Conservation (phyloP, 2,329 filamentous ascomycete species). For the Epicoccum sorghinum region DNA sequence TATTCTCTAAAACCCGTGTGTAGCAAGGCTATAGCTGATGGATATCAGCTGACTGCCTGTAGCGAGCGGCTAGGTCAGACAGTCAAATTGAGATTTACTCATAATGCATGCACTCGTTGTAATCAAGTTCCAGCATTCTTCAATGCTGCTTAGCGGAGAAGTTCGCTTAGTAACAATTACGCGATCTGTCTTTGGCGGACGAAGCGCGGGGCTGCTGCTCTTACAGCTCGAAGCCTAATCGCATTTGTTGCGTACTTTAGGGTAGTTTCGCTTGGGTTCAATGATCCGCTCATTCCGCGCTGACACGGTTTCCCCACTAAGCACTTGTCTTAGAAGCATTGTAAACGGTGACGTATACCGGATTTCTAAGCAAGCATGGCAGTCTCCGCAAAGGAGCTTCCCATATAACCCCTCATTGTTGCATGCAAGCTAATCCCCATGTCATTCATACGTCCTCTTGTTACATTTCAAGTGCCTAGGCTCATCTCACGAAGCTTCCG, state of each 20-base stretch:
- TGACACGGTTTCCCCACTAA: neutral
- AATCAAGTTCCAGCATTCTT: too few relatives aligned
- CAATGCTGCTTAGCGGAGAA: too few relatives aligned
- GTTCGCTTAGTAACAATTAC: too few relatives aligned
- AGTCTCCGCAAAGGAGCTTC: neutral
- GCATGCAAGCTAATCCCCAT: slow-evolving; percentile 21
- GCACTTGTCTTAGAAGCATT: neutral
- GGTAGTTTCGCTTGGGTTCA: too few relatives aligned
- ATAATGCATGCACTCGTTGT: too few relatives aligned
- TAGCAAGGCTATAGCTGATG: too few relatives aligned
- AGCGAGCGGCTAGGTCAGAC: too few relatives aligned
- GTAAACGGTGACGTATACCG: slow-evolving; percentile 8
- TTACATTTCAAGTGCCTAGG: slow-evolving; percentile 24
- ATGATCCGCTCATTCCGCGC: neutral
- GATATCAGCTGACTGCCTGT: too few relatives aligned
- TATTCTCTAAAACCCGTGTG: slow-evolving; percentile 24
- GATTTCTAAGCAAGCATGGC: slow-evolving; percentile 18
- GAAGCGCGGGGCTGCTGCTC: neutral
- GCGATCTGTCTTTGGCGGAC: neutral
- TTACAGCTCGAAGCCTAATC: neutral
- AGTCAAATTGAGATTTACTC: too few relatives aligned
- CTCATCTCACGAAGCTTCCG: slow-evolving; percentile 17
- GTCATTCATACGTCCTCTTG: slow-evolving; percentile 27
- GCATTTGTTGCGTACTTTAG: neutral
- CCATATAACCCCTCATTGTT: slow-evolving; percentile 35